Evolutionary conservation across 1,139 yeast species (phyloP), one percentile per base, ranked within the genome.

Genomic region (Zygotorulaspora mrakii): DNA sequence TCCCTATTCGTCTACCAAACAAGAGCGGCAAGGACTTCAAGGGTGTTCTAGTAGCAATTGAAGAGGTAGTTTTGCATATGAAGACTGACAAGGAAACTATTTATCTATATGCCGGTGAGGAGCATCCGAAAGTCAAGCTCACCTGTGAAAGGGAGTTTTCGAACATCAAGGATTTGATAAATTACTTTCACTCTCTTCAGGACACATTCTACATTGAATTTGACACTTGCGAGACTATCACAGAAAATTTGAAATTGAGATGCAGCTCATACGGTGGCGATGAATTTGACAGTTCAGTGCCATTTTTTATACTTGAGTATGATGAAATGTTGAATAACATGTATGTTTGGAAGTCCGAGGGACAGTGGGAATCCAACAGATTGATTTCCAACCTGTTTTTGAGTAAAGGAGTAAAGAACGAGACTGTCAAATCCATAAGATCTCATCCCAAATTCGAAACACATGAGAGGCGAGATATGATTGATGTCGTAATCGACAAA

Each of bases 331-430:
- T 46, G 20, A 42, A 47, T 10, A 26, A 35, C 4, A 51, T 52
- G 26, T 49, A 53, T 24, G 31, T 57, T 22, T 57, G 61, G 62
- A 54, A 47, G 34, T 46, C 59, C 2, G 53, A 49, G 9, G 54
- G 54, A 3, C 40, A 44, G n/a, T 58, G 60, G 60, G 45, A 52
- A 13, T 24, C 50, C 21, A 52, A 51, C 31, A 39, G 39, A 9
- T 40, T 54, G 1, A 44, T 55, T 21, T 41, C 54, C 5, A 38
- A 44, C 4, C 35, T 57, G 33, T 50, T 44, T 30, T 38, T 41
- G 17, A 30, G 17, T 20, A 21, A 30, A 12, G 22, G 39, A 17
- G 22, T n/a, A n/a, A 31, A 33, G n/a, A 32, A 37, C 21, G 29
- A 24, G 16, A 35, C 47, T 34, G 32, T 28, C 10, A 21, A 27